phyloP scores from a whole-genome alignment of 305 asterid genomes.

The Rubia occidens region DNA sequence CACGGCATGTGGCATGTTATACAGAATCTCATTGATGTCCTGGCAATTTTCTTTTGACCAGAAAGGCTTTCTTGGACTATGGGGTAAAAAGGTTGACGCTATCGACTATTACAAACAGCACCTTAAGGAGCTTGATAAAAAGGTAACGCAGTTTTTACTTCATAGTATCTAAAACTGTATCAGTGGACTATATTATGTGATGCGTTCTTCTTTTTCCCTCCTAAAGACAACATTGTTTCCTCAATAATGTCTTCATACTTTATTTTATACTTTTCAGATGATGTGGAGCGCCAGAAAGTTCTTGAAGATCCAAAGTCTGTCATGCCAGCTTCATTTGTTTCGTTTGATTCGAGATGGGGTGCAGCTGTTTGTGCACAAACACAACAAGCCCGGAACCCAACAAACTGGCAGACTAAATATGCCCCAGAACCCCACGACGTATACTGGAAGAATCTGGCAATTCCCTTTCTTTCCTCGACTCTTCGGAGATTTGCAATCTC shows the following conservation, averaged over 20 bases:
- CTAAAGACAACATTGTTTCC: not conserved
- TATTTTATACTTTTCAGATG: slow-evolving; percentile 34
- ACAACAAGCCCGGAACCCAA: slow-evolving; percentile 86
- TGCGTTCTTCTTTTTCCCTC: not conserved
- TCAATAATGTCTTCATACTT: not conserved
- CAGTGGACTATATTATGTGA: not conserved
- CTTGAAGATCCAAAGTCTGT: slow-evolving; percentile 62
- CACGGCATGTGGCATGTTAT: not conserved
- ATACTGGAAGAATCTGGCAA: slow-evolving; percentile 78
- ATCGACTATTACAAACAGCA: slow-evolving; percentile 62
- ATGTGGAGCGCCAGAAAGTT: slow-evolving; percentile 67
- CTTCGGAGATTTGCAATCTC: slow-evolving; percentile 66
- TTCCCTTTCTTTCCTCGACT: slow-evolving; percentile 75
- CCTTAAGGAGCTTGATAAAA: slow-evolving; percentile 53
- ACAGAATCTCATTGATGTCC: not conserved
- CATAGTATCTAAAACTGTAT: not conserved
- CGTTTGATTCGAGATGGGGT: slow-evolving; percentile 88
- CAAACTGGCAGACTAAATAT: slow-evolving; percentile 79
- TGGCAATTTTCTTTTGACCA: slow-evolving; percentile 22
- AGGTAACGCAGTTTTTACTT: slow-evolving; percentile 27
- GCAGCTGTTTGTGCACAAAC: slow-evolving; percentile 99
- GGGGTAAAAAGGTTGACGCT: slow-evolving; percentile 71
- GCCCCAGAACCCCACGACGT: slow-evolving; percentile 98
- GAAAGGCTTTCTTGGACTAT: slow-evolving; percentile 83
- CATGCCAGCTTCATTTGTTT: slow-evolving; percentile 81